phyloP scores from a whole-genome alignment of 139 green algal genomes.

The Gonium pectorale region DNA sequence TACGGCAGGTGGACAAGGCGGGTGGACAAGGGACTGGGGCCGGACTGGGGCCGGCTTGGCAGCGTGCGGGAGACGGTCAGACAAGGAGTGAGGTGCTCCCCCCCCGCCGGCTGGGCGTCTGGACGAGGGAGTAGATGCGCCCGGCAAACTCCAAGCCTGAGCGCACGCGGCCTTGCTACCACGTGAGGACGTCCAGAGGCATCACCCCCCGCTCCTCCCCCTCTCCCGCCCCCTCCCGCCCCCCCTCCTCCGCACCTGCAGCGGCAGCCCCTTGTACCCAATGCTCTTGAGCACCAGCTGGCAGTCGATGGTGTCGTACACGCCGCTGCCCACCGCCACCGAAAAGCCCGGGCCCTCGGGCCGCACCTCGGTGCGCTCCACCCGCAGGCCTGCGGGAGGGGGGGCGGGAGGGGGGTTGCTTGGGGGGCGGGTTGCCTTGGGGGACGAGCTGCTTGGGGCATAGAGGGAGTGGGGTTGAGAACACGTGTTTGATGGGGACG shows the following conservation, averaged over 20 bases:
- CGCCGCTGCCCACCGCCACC: slow-evolving; percentile 72
- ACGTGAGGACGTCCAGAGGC: no score
- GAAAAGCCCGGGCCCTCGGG: background rate
- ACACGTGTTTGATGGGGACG: no score
- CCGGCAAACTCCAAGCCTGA: no score
- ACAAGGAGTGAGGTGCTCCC: no score
- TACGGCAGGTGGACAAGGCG: no score
- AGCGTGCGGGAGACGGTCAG: no score
- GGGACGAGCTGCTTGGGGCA: background rate
- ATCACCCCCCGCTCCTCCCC: no score
- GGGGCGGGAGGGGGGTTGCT: background rate
- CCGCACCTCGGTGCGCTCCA: slow-evolving; percentile 57
- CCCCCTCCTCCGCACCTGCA: slow-evolving; percentile 61
- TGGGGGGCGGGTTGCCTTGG: background rate
- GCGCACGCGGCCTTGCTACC: no score
- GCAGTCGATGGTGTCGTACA: slow-evolving; percentile 67
- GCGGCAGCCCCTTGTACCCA: slow-evolving; percentile 78
- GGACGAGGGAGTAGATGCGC: no score
- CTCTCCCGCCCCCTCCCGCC: background rate
- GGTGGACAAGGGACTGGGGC: no score
- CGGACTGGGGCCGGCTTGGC: no score
- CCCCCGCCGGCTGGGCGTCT: no score
- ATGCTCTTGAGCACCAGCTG: slow-evolving; percentile 88
- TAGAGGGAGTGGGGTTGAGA: background rate
- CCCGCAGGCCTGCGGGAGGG: slow-evolving; percentile 19